phyloP scores from a whole-genome alignment of 495 filamentous ascomycete genomes.

The Hyaloscypha bicolor region DNA sequence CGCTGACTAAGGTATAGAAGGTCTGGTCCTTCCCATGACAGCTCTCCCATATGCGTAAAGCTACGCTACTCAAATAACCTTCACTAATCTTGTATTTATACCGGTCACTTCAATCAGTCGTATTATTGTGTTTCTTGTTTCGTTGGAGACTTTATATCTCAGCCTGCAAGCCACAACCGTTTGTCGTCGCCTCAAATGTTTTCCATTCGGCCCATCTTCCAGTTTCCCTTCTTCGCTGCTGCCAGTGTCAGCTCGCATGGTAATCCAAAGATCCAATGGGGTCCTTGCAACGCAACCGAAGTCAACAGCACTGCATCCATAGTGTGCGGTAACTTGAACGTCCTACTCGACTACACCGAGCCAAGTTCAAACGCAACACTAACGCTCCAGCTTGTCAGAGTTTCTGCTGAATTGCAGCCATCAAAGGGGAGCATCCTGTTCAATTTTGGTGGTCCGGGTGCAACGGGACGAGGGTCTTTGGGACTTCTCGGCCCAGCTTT shows the following conservation, averaged over 20 bases:
- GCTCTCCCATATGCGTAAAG: background rate
- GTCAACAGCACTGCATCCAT: constrained; percentile 23
- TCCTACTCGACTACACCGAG: constrained; percentile 48
- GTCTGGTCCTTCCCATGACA: too few species aligned
- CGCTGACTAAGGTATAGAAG: too few species aligned
- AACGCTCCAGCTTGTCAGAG: constrained; percentile 38
- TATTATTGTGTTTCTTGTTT: too few species aligned
- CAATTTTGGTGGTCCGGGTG: constrained; percentile 50
- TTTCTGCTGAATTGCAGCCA: constrained; percentile 35
- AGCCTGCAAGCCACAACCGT: too few species aligned
- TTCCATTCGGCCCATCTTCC: background rate
- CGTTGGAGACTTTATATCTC: too few species aligned
- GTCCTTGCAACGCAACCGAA: background rate
- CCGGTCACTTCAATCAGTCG: too few species aligned
- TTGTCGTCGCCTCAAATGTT: background rate
- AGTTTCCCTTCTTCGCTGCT: background rate
- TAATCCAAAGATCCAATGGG: background rate
- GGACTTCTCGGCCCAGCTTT: constrained; percentile 22
- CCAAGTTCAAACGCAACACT: constrained; percentile 36
- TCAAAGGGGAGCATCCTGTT: constrained; percentile 45
- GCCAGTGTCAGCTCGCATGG: background rate
- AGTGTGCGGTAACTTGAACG: constrained; percentile 41
- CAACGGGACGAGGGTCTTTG: constrained; percentile 28
- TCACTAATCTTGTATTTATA: background rate
- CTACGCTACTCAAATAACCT: background rate